phyloP scores from a whole-genome alignment of 768 basidiomycete genomes.

The Mycena indigotica region DNA sequence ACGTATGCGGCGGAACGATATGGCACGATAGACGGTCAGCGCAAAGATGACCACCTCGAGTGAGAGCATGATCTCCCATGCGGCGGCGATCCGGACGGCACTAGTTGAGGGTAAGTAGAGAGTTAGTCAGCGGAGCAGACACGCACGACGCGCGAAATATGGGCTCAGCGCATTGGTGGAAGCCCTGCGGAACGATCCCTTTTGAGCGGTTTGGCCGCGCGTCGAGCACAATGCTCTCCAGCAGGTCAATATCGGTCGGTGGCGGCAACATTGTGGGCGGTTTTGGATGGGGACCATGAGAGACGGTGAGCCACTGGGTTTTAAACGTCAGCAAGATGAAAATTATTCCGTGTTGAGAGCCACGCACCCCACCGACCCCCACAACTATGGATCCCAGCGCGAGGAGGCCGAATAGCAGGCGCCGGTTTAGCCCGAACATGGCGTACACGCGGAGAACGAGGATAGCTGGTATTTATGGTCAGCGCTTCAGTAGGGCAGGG shows the following conservation, averaged over 20 bases:
- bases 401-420: neutral
- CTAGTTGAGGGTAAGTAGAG: neutral
- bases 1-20: neutral
- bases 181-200: neutral
- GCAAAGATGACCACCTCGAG: conserved; percentile 9
- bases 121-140: neutral
- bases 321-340: neutral
- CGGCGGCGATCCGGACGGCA: conserved; percentile 4
- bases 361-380: neutral
- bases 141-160: conserved; percentile 3
- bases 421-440: conserved; percentile 5
- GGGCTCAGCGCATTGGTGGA: neutral
- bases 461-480: neutral
- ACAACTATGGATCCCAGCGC: neutral
- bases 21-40: conserved; percentile 4
- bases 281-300: neutral
- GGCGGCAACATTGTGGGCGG: too few relatives aligned
- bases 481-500: neutral
- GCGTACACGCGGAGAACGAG: conserved; percentile 8
- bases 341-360: neutral
- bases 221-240: neutral
- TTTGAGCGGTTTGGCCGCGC: neutral
- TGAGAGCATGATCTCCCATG: conserved; percentile 5
- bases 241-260: neutral
- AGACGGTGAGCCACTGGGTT: neutral